These are phyloP conservation scores for Arachis stenosperma DNA, from an alignment of 306 rosid species.

Conservation along the genomic window DNA sequence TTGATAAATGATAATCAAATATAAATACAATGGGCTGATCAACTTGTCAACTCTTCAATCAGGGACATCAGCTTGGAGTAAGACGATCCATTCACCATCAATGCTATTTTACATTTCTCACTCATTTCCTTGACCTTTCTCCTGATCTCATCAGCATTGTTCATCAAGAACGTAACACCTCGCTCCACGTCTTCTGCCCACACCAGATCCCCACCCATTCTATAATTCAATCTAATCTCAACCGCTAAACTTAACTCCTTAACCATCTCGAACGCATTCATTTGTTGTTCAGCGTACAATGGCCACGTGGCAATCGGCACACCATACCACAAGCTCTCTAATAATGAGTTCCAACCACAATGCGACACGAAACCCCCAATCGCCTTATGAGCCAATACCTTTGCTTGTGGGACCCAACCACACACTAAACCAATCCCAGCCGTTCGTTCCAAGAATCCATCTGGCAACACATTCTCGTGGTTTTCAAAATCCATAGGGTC, in stretches of 20 bases:
- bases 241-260: constrained; percentile 61
- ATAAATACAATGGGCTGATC: not conserved
- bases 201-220: constrained; percentile 47
- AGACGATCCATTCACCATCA: constrained; percentile 50
- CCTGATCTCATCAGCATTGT: constrained; percentile 38
- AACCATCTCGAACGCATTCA: constrained; percentile 71
- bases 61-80: constrained; percentile 20
- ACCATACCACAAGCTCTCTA: constrained; percentile 68
- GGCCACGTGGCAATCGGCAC: constrained; percentile 76
- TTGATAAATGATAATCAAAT: too few relatives aligned
- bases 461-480: constrained; percentile 26
- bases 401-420: constrained; percentile 61
- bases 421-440: constrained; percentile 48
- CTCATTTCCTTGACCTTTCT: constrained; percentile 50
- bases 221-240: constrained; percentile 58
- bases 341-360: constrained; percentile 70
- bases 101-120: constrained; percentile 32
- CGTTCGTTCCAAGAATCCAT: constrained; percentile 53
- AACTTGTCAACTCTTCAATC: constrained; percentile 29
- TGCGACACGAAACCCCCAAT: constrained; percentile 67
- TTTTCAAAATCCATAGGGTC: constrained; percentile 30
- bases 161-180: constrained; percentile 43
- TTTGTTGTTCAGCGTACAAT: constrained; percentile 53
- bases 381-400: constrained; percentile 48
- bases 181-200: constrained; percentile 46